Base-by-base conservation (phyloP, 495 filamentous ascomycete species). In the Chaetomidium leptoderma region DNA sequence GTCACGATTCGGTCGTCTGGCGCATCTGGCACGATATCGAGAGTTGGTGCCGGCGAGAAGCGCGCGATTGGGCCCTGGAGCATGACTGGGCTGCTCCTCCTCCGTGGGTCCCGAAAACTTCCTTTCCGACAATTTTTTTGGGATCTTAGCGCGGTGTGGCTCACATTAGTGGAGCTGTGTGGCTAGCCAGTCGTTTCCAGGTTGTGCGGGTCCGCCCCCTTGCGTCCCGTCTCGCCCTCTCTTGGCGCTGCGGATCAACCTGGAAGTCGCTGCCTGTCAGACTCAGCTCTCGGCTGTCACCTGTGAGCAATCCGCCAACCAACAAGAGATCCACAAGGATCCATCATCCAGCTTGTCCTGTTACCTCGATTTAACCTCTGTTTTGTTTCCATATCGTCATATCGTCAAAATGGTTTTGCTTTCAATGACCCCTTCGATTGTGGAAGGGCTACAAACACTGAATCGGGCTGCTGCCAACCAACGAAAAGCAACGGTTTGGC, bases 341-440 rank as follows among this genome's bases (percentile, higher is more conserved):
- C 32, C 6, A 33, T 33, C 11, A 33, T 11, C 32, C 6, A 33
- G 32, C 32, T 33, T 33, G 11, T 39, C n/a, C 4, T 7, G 32
- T 16, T 30, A n/a, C 32, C 40, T 49, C 48, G 14, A 16, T 8
- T 23, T 30, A 2, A 13, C 19, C 11, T 17, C 40, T 43, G 23
- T 35, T 26, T 2, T 21, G n/a, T 2, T 19, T 10, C 16, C 21
- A 11, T n/a, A 19, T 19, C 23, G 27, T 10, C 14, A n/a, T n/a
- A n/a, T n/a, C n/a, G n/a, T n/a, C n/a, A 45, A 39, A 8, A 96
- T 96, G 91, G 90, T 95, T 24, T 78, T 84, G 43, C 84, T 96
- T 42, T 83, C 82, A 36, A 86, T 88, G 68, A 96, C 90, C 0
- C 62, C 80, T 58, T 78, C 79, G 66, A 85, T 91, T 26, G 77